These are phyloP conservation scores for Xerocomellus amylosporus DNA, from an alignment of 768 basidiomycete genomes.

Conservation along the genomic window DNA sequence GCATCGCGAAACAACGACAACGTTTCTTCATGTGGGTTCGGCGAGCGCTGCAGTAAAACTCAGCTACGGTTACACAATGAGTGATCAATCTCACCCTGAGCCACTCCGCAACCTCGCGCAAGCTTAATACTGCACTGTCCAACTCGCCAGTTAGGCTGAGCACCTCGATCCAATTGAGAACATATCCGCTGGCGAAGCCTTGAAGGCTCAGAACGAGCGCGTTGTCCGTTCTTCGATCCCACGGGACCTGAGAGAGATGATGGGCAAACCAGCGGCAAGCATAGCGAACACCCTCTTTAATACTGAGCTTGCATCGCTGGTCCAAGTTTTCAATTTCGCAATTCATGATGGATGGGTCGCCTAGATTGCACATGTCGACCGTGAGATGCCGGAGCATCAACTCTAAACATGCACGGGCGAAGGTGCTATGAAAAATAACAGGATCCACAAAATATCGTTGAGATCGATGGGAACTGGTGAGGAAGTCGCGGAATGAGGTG, in stretches of 20 bases:
- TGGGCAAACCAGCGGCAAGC: constrained; percentile 22
- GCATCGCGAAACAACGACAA: constrained; percentile 14
- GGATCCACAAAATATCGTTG: constrained; percentile 14
- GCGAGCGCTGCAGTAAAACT: constrained; percentile 5
- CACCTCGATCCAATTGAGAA: constrained; percentile 21
- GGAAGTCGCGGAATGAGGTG: constrained; percentile 23
- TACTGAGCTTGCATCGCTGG: constrained; percentile 8
- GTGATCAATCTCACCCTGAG: constrained; percentile 5
- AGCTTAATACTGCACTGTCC: constrained; percentile 11
- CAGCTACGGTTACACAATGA: background rate
- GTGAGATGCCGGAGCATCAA: constrained; percentile 16
- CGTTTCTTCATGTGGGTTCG: constrained; percentile 6
- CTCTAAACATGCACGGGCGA: constrained; percentile 15
- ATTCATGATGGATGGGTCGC: constrained; percentile 11
- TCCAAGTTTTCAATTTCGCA: constrained; percentile 13
- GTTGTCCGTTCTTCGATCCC: constrained; percentile 1
- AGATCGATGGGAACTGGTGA: constrained; percentile 14
- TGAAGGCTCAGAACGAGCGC: constrained; percentile 9
- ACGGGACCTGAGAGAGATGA: constrained; percentile 13
- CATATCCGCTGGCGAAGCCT: constrained; percentile 3
- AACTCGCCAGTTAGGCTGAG: constrained; percentile 19
- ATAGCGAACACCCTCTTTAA: constrained; percentile 17
- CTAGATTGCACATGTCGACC: constrained; percentile 13
- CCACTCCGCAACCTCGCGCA: constrained; percentile 13
- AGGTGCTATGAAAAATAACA: constrained; percentile 7